Conservation (phyloP, 192 early-diverging fungal species). For the Neocallimastix lanati region DNA sequence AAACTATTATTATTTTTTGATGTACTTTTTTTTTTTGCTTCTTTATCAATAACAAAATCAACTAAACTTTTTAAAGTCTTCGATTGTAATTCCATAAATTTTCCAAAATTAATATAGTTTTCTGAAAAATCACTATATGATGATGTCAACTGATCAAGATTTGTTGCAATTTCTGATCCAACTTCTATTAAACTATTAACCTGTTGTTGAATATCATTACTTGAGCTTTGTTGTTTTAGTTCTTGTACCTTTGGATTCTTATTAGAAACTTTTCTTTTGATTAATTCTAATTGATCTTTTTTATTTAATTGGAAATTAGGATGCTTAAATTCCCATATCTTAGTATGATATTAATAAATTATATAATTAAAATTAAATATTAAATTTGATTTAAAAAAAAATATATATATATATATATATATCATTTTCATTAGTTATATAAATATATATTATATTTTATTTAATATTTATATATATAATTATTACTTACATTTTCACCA, state of each 20-base stretch:
- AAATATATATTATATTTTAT: no score
- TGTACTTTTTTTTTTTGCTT: neutral
- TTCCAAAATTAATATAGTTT: neutral
- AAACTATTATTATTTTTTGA: neutral
- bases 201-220: neutral
- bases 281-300: neutral
- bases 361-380: no score
- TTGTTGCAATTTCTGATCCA: neutral
- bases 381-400: no score
- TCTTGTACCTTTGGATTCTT: neutral
- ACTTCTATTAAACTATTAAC: neutral
- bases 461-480: neutral
- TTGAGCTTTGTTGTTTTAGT: neutral
- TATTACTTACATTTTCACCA: conserved; percentile 26
- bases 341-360: no score
- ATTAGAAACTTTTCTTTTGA: neutral
- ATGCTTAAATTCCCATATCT: conserved; percentile 51
- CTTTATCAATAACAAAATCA: neutral
- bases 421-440: no score
- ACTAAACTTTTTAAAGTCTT: neutral
- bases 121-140: neutral
- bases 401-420: no score
- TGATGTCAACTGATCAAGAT: neutral
- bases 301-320: conserved; percentile 28
- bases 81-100: neutral